These are phyloP conservation scores for Alternaria burnsii DNA, from an alignment of 2,329 filamentous ascomycete species.

Conservation along the genomic window DNA sequence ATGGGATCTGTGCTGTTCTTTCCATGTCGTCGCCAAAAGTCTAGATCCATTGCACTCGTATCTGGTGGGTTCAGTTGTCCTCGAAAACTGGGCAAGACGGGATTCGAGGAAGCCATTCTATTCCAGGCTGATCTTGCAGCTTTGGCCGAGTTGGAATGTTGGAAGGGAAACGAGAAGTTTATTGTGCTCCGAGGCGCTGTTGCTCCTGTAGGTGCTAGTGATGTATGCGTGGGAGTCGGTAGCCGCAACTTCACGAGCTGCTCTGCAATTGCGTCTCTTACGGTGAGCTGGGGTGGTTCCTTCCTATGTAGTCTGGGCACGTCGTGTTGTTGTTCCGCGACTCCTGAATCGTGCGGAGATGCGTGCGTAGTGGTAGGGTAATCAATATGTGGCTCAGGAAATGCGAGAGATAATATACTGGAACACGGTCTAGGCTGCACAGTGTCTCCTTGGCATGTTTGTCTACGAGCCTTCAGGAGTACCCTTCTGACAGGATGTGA, in stretches of 20 bases:
- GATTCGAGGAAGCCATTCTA: not conserved
- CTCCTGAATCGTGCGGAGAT: not conserved
- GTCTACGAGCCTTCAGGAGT: not conserved
- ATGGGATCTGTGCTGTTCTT: not conserved
- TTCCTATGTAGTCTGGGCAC: not conserved
- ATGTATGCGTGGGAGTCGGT: not conserved
- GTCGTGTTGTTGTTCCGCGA: not conserved
- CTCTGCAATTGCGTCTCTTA: constrained; percentile 7
- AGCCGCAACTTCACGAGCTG: constrained; percentile 6
- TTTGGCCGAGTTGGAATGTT: not conserved
- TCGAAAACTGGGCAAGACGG: not conserved
- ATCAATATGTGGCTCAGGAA: not conserved
- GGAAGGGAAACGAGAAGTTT: not conserved
- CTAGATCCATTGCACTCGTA: not conserved
- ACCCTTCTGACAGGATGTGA: not conserved
- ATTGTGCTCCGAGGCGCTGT: not conserved
- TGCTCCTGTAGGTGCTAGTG: not conserved
- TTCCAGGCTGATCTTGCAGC: not conserved
- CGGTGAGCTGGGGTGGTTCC: not conserved
- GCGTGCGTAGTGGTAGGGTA: not conserved
- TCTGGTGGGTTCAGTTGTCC: not conserved
- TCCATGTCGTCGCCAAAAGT: not conserved
- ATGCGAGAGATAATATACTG: not conserved
- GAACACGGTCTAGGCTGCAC: not conserved
- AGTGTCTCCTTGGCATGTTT: not conserved